Conservation (phyloP, 257 asterid genomes). For the Fraxinus americana region DNA sequence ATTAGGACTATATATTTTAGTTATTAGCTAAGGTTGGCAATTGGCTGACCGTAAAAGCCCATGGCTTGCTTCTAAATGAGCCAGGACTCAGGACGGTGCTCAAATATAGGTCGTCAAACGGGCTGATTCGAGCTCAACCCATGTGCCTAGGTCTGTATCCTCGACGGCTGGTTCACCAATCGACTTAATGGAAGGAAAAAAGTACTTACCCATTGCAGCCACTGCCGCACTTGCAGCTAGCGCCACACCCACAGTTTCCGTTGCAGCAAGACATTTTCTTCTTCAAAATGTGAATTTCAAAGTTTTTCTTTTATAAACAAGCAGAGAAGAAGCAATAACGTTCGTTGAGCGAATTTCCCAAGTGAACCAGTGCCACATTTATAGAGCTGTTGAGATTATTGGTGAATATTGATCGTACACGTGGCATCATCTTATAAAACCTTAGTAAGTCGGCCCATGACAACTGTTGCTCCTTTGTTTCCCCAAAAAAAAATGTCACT, state of each 20-base stretch:
- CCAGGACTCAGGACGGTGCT: too few relatives aligned
- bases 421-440: constrained; percentile 40
- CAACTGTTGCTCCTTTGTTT: constrained; percentile 4
- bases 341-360: too few relatives aligned
- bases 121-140: too few relatives aligned
- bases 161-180: too few relatives aligned
- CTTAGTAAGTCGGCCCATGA: constrained; percentile 32
- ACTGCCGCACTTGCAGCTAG: constrained; percentile 67
- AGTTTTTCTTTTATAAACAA: too few relatives aligned
- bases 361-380: constrained; percentile 21
- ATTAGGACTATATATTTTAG: too few relatives aligned
- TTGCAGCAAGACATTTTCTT: constrained; percentile 62
- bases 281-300: too few relatives aligned
- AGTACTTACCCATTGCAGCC: constrained; percentile 60
- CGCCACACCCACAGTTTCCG: constrained; percentile 73
- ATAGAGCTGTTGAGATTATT: constrained; percentile 28
- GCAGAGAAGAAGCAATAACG: background rate
- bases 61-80: too few relatives aligned
- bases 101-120: too few relatives aligned
- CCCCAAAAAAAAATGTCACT: constrained; percentile 7
- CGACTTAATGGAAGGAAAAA: background rate
- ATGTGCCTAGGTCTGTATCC: too few relatives aligned
- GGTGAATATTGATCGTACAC: constrained; percentile 43
- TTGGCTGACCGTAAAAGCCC: too few relatives aligned
- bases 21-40: too few relatives aligned